Percentiles rank a stretch among this genome's conserved stretches.
phyloP scores from a whole-genome alignment of 257 asterid species.

The Sherardia arvensis region DNA sequence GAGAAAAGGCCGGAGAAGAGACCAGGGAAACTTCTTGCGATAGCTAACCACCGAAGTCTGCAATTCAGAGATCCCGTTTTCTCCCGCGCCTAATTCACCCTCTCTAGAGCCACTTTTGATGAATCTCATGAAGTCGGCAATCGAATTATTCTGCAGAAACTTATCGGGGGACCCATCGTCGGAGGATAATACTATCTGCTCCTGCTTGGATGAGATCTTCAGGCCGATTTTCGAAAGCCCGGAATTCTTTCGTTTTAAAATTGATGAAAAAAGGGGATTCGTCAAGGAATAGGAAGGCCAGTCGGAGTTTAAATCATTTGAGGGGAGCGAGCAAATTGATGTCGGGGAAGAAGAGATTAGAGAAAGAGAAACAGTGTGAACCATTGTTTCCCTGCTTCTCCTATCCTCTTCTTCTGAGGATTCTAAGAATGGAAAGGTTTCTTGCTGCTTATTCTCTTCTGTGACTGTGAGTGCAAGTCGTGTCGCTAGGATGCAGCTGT shows the following conservation, averaged over 20 bases:
- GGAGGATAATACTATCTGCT: conserved; percentile 6
- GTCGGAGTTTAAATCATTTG: conserved; percentile 27
- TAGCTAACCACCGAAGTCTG: conserved; percentile 85
- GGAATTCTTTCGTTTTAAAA: conserved; percentile 11
- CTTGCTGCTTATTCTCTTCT: not conserved
- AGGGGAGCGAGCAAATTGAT: conserved; percentile 31
- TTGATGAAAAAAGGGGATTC: conserved; percentile 6
- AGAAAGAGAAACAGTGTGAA: conserved; percentile 38
- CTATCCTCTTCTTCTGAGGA: not conserved
- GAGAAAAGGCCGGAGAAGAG: conserved; percentile 73
- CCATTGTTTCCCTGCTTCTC: conserved; percentile 31
- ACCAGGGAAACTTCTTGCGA: conserved; percentile 93
- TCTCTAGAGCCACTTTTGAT: conserved; percentile 32
- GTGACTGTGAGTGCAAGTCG: conserved; percentile 1
- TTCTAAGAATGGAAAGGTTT: not conserved
- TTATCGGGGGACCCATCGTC: conserved; percentile 46
- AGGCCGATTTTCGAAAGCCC: conserved; percentile 24
- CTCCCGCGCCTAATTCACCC: not conserved
- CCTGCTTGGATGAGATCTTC: conserved; percentile 25
- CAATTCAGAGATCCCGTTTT: conserved; percentile 42
- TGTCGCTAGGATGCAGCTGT: not conserved
- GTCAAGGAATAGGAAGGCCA: conserved; percentile 16
- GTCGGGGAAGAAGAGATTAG: conserved; percentile 33
- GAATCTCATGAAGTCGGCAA: conserved; percentile 95
- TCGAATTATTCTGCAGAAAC: conserved; percentile 58